These are phyloP conservation scores for Lactifluus piperatus DNA, from an alignment of 768 basidiomycete genomes.

Conservation along the genomic window DNA sequence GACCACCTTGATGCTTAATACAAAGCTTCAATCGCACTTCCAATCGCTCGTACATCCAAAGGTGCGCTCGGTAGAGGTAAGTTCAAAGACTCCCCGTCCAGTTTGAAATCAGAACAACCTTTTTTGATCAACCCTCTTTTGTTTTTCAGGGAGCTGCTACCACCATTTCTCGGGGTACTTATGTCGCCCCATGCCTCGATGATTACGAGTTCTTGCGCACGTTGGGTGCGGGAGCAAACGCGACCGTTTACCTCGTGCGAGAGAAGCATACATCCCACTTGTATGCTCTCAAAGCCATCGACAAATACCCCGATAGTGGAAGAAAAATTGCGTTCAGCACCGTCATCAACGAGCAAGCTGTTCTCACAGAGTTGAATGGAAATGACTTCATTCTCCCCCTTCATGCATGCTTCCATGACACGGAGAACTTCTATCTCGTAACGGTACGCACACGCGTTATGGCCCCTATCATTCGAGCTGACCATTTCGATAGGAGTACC, in stretches of 20 bases:
- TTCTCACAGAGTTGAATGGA: constrained; percentile 2
- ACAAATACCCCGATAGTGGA: not conserved
- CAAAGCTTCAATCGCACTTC: constrained; percentile 4
- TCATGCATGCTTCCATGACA: constrained; percentile 15
- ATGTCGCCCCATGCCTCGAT: constrained; percentile 5
- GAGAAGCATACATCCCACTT: constrained; percentile 7
- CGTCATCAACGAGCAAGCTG: constrained; percentile 2
- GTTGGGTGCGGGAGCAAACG: constrained; percentile 5
- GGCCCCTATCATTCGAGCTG: not conserved
- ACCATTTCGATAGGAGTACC: constrained; percentile 2
- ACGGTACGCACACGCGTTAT: not conserved
- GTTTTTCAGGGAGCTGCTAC: not conserved
- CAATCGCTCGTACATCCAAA: not conserved
- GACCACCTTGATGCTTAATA: not conserved
- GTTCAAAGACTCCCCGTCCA: not conserved
- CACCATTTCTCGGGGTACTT: not conserved
- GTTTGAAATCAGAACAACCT: not conserved
- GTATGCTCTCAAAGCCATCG: constrained; percentile 13
- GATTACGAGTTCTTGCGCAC: constrained; percentile 11
- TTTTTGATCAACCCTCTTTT: not conserved
- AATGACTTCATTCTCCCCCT: constrained; percentile 9
- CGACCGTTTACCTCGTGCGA: constrained; percentile 14
- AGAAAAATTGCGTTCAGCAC: not conserved
- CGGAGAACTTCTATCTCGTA: constrained; percentile 7
- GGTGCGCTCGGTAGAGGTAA: not conserved